A percentile compares a stretch with the other conserved stretches of the same genome.
These are phyloP conservation scores for Fusarium neocosmosporiellum DNA, from an alignment of 2,329 filamentous ascomycete genomes.

Conservation along the genomic window DNA sequence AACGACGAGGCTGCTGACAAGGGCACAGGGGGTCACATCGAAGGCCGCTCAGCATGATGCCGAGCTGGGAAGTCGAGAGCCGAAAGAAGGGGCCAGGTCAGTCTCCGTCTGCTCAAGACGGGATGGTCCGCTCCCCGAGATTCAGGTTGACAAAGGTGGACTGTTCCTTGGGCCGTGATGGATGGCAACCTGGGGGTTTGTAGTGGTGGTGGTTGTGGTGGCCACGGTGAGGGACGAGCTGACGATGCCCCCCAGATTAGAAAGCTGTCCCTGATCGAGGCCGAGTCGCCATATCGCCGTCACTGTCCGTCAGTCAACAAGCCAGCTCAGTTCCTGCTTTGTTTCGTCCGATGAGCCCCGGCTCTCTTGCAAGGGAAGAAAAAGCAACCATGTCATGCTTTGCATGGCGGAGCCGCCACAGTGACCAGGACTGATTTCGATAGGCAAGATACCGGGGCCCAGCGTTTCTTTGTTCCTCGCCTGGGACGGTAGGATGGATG, in stretches of 20 bases:
- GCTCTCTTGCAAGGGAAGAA: slow-evolving; percentile 13
- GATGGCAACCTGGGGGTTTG: background rate
- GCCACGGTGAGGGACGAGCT: background rate
- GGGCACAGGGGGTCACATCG: slow-evolving; percentile 4
- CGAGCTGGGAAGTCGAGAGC: slow-evolving; percentile 29
- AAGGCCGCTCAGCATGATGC: slow-evolving; percentile 19
- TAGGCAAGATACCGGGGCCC: slow-evolving; percentile 5
- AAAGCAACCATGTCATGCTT: slow-evolving; percentile 36
- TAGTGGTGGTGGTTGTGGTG: background rate
- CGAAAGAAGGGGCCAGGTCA: slow-evolving; percentile 24
- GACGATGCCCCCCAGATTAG: background rate
- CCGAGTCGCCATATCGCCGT: background rate
- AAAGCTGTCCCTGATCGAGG: background rate
- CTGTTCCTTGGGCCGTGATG: slow-evolving; percentile 10
- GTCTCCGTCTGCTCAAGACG: slow-evolving; percentile 24
- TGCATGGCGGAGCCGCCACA: slow-evolving; percentile 31
- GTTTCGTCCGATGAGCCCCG: slow-evolving; percentile 10
- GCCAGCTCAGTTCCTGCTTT: background rate
- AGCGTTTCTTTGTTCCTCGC: slow-evolving; percentile 16
- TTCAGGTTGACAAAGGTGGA: slow-evolving; percentile 30
- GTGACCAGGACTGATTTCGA: background rate
- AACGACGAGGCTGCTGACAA: slow-evolving; percentile 17
- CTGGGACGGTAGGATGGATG: background rate
- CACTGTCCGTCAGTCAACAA: background rate
- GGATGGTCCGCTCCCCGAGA: slow-evolving; percentile 41